Evolutionary conservation across 345 rosid species (phyloP).

Genomic region (Citrus unshiu): DNA sequence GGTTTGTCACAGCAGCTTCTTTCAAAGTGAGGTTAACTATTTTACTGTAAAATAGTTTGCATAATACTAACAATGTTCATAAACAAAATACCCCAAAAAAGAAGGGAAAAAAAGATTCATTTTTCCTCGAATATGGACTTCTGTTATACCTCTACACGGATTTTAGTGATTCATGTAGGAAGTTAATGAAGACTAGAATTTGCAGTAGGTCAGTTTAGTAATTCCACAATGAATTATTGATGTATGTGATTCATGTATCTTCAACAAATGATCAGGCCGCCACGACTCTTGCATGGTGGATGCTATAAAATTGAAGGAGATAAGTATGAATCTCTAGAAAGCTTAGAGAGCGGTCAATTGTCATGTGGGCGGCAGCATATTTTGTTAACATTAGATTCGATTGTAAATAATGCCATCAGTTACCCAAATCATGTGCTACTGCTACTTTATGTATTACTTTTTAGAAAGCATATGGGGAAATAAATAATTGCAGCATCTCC

Average conservation of each 20-base stretch:
- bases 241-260: neutral
- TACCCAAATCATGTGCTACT: neutral
- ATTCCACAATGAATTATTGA: too few relatives aligned
- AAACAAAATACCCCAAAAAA: too few relatives aligned
- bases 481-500: neutral
- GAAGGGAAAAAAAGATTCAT: neutral
- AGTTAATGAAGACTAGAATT: neutral
- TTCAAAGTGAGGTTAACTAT: neutral
- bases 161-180: neutral
- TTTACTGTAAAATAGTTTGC: neutral
- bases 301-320: neutral
- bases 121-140: too few relatives aligned
- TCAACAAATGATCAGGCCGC: neutral
- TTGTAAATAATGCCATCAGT: neutral
- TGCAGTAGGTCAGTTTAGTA: too few relatives aligned
- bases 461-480: neutral
- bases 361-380: neutral
- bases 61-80: neutral
- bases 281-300: neutral
- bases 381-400: neutral
- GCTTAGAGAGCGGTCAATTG: neutral
- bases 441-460: neutral
- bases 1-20: neutral
- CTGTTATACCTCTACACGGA: too few relatives aligned
- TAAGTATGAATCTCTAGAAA: neutral